Evolutionary conservation across 345 rosid genomes (phyloP), one percentile per base, ranked within the genome.

Genomic region (Isatis tinctoria): DNA sequence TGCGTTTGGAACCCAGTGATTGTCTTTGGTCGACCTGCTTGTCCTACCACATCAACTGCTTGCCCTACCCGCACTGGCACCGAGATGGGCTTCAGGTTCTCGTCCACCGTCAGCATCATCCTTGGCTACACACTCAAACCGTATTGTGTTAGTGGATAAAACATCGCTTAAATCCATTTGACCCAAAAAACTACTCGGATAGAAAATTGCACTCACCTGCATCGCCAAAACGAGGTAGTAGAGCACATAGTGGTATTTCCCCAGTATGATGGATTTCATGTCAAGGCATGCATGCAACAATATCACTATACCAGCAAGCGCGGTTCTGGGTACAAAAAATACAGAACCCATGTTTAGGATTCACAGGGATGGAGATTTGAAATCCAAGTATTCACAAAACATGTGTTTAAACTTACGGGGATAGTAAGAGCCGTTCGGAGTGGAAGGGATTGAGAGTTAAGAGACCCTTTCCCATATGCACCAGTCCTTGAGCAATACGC

Each of bases 1-100:
- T 95, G 97, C 3, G 99, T 95, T 83, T 95, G 97, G 85, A 95
- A 95, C 72, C 97, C 97, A 10, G 97, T 95, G 17, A 95, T 92
- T 10, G 99, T 87, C 82, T 88, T 95, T 10, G 99, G 99, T 41
- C 96, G 87, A 28, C 99, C 99, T 14, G 97, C 96, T 83, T 90
- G 96, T 12, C 97, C 97, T 5, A 95, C 99, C 54, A 95, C 97
- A 75, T 95, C 99, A 43, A 95, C 97, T 4, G 97, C 99, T 73
- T 95, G 90, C 18, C 99, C 99, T 48, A 95, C 97, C 39, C 96
- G 86, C 57, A 92, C 99, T 17, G 96, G 96, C 33, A 92, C 90
- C 0, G 97, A 84, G 11, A 92, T 52, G 22, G 97, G 91, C 74
- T 92, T 90, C 59, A 95, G 90, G 53, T 88, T 76, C 79, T 90